Evolutionary conservation across 495 filamentous ascomycete genomes (phyloP), one percentile per base, ranked within the genome.

Genomic region (Xylaria telfairii): DNA sequence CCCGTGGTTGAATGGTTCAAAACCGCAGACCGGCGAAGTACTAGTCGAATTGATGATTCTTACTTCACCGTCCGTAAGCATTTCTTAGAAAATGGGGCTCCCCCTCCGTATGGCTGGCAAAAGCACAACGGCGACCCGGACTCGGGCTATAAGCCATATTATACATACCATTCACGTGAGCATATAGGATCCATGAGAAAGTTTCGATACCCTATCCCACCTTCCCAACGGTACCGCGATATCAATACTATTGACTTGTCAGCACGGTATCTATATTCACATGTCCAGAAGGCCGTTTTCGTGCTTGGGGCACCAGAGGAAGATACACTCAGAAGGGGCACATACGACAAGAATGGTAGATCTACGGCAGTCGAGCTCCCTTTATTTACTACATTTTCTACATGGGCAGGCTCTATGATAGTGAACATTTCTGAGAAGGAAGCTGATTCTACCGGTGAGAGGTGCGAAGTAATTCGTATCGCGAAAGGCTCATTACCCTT

Each of bases 161-260:
- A 41, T n/a, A 39, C 19, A 15, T 60, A 60, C 56, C 34, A 21
- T n/a, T 19, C 1, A 1, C 56, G 19, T 8, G n/a, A 60, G 4
- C 26, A 41, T n/a, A 60, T 41, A 17, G 56, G 56, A 15, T 60
- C 56, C 17, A 19, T 1, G 15, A 60, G 56, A n/a, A 41, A 60
- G 34, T 60, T 60, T 60, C 56, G 34, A 39, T 60, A 60, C 10
- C 56, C 56, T 41, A 60, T 60, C 7, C 56, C 34, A 9, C 56
- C 56, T 21, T 60, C n/a, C 6, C 53, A 57, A 57, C 4, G 56
- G 7, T 60, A 60, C 56, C 56, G 56, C 34, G n/a, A 60, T 37
- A n/a, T 60, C 17, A 41, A 19, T 4, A 5, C 56, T 2, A 6
- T 60, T 0, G 56, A 60, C 2, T 39, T 60, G 3, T 60, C 56